Evolutionary conservation across 371 early-diverging fungal genomes (phyloP).

Genomic region (Mucor circinelloides): DNA sequence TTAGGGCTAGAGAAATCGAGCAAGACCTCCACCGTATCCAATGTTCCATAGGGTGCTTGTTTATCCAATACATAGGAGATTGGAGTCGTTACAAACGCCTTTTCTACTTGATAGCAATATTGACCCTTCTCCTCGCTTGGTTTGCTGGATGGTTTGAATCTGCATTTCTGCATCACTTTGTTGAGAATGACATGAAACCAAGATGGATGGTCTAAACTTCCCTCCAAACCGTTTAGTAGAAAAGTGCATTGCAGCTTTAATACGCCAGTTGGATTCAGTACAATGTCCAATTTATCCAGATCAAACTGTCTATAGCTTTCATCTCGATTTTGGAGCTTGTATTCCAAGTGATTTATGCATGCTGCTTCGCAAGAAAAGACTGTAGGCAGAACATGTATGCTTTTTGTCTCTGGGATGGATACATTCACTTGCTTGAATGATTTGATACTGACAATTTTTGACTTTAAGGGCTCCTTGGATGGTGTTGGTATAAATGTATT

Average conservation of each 20-base stretch:
- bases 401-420: neutral
- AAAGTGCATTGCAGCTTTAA: neutral
- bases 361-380: constrained; percentile 1
- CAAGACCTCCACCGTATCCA: constrained; percentile 11
- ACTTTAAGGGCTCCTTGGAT: neutral
- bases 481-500: neutral
- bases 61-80: constrained; percentile 20
- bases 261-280: neutral
- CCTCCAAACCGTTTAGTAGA: constrained; percentile 11
- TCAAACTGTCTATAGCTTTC: neutral
- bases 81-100: constrained; percentile 22
- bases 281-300: constrained; percentile 13
- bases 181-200: constrained; percentile 2
- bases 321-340: neutral
- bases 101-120: constrained; percentile 1
- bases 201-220: neutral
- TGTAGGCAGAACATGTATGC: neutral
- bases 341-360: constrained; percentile 3
- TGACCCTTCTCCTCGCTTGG: neutral
- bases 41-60: constrained; percentile 12
- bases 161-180: constrained; percentile 2
- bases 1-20: constrained; percentile 16
- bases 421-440: neutral
- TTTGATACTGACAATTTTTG: neutral
- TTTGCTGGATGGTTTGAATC: neutral